Evolutionary conservation across 2,329 filamentous ascomycete genomes (phyloP), one percentile per base, ranked within the genome.

Genomic region (Byssoonygena ceratinophila): DNA sequence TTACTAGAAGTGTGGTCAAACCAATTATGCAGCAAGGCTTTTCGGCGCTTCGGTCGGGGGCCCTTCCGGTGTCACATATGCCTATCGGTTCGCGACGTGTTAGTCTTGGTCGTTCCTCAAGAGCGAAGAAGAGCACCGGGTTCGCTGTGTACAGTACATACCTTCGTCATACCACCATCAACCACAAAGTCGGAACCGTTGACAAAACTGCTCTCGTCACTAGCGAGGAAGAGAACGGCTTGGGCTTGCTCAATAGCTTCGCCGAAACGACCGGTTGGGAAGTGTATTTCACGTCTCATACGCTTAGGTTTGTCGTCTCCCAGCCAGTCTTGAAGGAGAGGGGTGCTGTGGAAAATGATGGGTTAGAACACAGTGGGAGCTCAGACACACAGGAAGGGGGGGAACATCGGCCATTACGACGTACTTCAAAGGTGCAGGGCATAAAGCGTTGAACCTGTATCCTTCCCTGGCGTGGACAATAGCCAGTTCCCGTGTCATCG

Each of bases 191-290:
- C 92, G 54, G 81, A 84, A 9, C 86, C 89, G 59, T 92, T 94
- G 63, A 94, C 85, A 62, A 94, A 94, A 74, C 85, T 87, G 64
- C 84, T 82, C 74, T 94, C 88, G 60, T 94, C 88, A 59, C 83
- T 89, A 7, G 88, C 88, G 55, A 94, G 71, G 73, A 94, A 94
- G 6, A 95, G 66, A 0, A 94, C 89, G 5, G 87, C 89, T 58
- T 94, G 85, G 0, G 89, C 89, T 74, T 94, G 89, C 75, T 96
- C 89, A 55, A 95, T 74, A n/a, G 90, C 87, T 75, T 96, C 89
- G 46, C 89, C 89, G 63, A 95, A 95, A 11, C 90, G 81, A 39
- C 89, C 89, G 6, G 78, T 80, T 4, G 89, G 89, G 76, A 95
- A 94, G 70, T 95, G 89, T 20, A 95, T 77, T 74, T 94, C 88